Base-by-base conservation (phyloP, 768 basidiomycete genomes). In the Pleurotus sapidus region DNA sequence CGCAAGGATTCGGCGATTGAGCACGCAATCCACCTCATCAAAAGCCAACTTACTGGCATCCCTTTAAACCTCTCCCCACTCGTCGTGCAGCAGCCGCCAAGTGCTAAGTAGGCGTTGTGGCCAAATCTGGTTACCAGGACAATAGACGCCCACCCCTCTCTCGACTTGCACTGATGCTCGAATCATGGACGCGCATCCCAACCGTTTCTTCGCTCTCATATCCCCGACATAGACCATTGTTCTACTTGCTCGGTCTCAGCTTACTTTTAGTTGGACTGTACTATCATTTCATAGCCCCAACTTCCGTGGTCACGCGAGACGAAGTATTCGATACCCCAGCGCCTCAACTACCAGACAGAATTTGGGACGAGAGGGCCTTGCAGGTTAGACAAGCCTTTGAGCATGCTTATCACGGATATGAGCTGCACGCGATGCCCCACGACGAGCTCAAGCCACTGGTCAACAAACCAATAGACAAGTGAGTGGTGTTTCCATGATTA, bases 351-450 rank as follows among this genome's bases (percentile, higher is more conserved):
- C 17, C 76, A 5, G 65, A 74, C 0, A 61, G 68, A 3, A 65
- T 72, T 1, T 89, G 88, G 87, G 70, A 72, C 14, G 68, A 71
- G 11, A 72, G 83, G 30, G 86, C 88, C 0, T 68, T 71, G 5
- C 72, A 78, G 54, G 88, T 91, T 25, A 86, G 80, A 65, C 56
- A 71, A 8, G 86, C 88, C 0, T 90, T 88, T 67, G 50, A 77
- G 51, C 86, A 89, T 67, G 88, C 88, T 0, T 91, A 91, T 62
- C 72, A 73, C 24, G 85, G 82, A 7, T 91, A 91, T 63, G 80
- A 86, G 63, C 65, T 65, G 15, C 77, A 83, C 61, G 88, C 89
- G 1, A 76, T 77, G 0, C 84, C 86, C 6, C 74, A 78, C 45
- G 89, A 91, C 50, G 88, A 91, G 64, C 68, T 91, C 6, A 64